Percentiles rank a stretch among this genome's conserved stretches.
These are phyloP conservation scores for Neonectria ditissima DNA, from an alignment of 2,329 filamentous ascomycete genomes.

Conservation along the genomic window DNA sequence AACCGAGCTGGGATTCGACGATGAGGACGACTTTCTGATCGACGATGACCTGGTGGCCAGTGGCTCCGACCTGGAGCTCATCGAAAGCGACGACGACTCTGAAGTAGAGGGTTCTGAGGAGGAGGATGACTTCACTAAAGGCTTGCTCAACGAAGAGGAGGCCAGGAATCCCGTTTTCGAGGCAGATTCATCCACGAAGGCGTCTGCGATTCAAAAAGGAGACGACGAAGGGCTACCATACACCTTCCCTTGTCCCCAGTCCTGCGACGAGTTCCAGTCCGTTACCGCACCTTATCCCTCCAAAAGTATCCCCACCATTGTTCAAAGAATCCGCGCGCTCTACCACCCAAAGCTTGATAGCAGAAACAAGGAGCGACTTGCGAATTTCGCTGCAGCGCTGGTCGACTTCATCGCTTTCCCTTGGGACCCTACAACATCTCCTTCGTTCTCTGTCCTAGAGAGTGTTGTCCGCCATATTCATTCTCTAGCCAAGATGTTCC, in stretches of 20 bases:
- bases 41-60: constrained; percentile 90
- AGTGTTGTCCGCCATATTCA: constrained; percentile 89
- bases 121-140: constrained; percentile 80
- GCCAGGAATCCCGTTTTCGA: constrained; percentile 65
- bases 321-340: constrained; percentile 91
- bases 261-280: constrained; percentile 78
- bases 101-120: constrained; percentile 61
- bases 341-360: constrained; percentile 88
- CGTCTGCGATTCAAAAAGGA: constrained; percentile 49
- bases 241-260: constrained; percentile 87
- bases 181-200: constrained; percentile 57
- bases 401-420: constrained; percentile 71
- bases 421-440: constrained; percentile 56
- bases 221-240: constrained; percentile 76
- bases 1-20: constrained; percentile 80
- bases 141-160: constrained; percentile 71
- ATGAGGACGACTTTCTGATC: constrained; percentile 93
- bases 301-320: constrained; percentile 77
- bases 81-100: constrained; percentile 65
- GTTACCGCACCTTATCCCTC: constrained; percentile 71
- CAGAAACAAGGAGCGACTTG: constrained; percentile 86
- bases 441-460: constrained; percentile 78
- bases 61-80: constrained; percentile 75
- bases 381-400: constrained; percentile 73
- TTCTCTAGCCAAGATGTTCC: constrained; percentile 88